phyloP scores from a whole-genome alignment of 1,139 yeast species.

The Saccharomyces hybrid region DNA sequence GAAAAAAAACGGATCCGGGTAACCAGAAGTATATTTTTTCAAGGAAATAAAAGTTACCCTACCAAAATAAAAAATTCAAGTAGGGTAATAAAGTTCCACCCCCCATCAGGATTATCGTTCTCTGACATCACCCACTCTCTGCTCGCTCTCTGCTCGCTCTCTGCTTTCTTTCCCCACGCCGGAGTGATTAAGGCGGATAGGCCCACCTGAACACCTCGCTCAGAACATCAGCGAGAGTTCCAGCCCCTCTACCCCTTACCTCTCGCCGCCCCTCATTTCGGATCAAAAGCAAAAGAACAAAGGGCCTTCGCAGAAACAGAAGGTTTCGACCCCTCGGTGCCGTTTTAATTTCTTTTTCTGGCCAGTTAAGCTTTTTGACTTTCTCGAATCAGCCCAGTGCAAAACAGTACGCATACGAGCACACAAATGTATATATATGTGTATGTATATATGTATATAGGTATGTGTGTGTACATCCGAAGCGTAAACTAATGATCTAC shows the following conservation, averaged over 20 bases:
- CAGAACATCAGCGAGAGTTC: not conserved
- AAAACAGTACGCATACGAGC: not conserved
- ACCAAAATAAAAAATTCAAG: not conserved
- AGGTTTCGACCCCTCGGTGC: not conserved
- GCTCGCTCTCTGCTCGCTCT: no score
- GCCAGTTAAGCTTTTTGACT: not conserved
- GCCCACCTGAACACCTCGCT: not conserved
- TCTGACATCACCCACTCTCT: not conserved
- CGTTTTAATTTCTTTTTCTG: not conserved
- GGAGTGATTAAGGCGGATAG: not conserved
- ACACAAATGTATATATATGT: not conserved
- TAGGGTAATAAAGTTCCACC: not conserved
- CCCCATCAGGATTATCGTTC: not conserved
- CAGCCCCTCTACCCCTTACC: not conserved
- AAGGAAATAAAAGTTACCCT: not conserved
- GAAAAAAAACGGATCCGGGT: not conserved
- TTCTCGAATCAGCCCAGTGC: not conserved
- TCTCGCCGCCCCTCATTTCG: not conserved
- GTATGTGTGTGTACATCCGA: not conserved
- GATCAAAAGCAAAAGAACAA: not conserved
- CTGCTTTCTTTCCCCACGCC: not conserved
- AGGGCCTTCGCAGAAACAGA: not conserved
- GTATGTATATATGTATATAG: not conserved
- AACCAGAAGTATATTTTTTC: not conserved
- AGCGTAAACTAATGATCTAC: not conserved